Evolutionary conservation across 2,329 filamentous ascomycete species (phyloP), one percentile per base, ranked within the genome.

Genomic region (Pyrenochaeta sp.): DNA sequence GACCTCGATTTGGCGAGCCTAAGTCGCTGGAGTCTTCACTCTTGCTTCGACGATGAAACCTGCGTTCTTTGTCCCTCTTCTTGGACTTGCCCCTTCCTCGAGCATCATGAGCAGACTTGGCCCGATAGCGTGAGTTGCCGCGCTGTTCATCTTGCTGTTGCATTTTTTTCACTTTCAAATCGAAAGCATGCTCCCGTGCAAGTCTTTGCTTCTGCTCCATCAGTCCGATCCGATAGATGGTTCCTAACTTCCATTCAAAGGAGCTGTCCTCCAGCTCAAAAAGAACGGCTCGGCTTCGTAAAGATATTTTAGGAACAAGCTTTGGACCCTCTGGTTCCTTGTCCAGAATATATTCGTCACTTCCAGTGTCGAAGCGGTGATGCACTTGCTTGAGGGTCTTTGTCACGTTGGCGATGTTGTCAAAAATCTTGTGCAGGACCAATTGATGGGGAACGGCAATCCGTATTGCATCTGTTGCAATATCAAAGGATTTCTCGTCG

Each of bases 231-330:
- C 94, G 89, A 76, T 98, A 99, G 50, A 99, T 99, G 72, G 93
- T 89, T 15, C 93, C 92, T 9, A 99, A 82, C 74, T 97, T 98
- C 91, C 93, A 99, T 76, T 99, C 95, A 71, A 99, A 99, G 0
- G 92, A 90, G 49, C 95, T 94, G 74, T 99, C 95, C 78, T 99
- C 95, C 36, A 99, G 83, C 72, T 98, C 94, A 58, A 99, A 94
- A 2, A 97, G 80, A 25, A 99, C 83, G 5, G 91, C 91, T 68
- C 91, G 91, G 53, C 90, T 90, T 50, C 93, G 88, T 9, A 99
- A 66, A 0, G 93, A 94, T 24, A 99, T 82, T 72, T 91, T 94
- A 1, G 95, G 95, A 0, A 99, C 88, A 45, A 87, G 83, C 75
- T 96, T 98, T 0, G 96, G 92, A 0, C 85, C 89, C 77, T 97